Conservation (phyloP, 2,329 filamentous ascomycete species). For the Sordariomycetes sp. region DNA sequence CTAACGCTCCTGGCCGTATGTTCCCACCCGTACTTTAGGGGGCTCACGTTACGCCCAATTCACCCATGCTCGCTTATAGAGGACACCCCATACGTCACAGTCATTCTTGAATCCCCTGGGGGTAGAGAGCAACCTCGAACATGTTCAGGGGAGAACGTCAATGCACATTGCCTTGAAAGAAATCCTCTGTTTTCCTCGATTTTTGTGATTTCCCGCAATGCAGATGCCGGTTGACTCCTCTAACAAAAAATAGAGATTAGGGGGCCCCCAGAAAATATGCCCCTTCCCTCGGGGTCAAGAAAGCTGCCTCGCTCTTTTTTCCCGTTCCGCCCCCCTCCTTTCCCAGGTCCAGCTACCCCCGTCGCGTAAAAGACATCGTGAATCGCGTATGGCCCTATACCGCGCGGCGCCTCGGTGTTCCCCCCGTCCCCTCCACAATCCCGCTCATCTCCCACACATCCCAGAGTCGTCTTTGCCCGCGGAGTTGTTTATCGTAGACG, state of each 20-base stretch:
- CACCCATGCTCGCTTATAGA: too few relatives aligned
- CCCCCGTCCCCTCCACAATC: neutral
- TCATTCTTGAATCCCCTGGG: too few relatives aligned
- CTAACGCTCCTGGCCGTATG: too few relatives aligned
- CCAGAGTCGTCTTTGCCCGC: neutral
- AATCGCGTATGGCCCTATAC: neutral
- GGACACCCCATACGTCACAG: too few relatives aligned
- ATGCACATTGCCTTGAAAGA: neutral
- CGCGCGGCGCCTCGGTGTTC: neutral
- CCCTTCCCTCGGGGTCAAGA: neutral
- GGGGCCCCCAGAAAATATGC: constrained; percentile 4
- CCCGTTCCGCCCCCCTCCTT: too few relatives aligned
- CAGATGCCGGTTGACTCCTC: constrained; percentile 13
- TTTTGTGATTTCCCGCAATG: constrained; percentile 7
- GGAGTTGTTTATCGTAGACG: constrained; percentile 71
- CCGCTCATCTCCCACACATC: neutral
- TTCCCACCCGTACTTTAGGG: too few relatives aligned
- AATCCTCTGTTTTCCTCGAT: constrained; percentile 8
- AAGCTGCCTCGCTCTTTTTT: neutral
- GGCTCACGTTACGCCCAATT: too few relatives aligned
- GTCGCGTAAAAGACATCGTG: neutral
- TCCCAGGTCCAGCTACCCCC: neutral
- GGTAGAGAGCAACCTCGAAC: too few relatives aligned
- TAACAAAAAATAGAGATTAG: constrained; percentile 11
- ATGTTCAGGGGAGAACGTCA: too few relatives aligned